These are phyloP conservation scores for Aureobasidium sp. DNA, from an alignment of 2,329 filamentous ascomycete genomes.

Conservation along the genomic window DNA sequence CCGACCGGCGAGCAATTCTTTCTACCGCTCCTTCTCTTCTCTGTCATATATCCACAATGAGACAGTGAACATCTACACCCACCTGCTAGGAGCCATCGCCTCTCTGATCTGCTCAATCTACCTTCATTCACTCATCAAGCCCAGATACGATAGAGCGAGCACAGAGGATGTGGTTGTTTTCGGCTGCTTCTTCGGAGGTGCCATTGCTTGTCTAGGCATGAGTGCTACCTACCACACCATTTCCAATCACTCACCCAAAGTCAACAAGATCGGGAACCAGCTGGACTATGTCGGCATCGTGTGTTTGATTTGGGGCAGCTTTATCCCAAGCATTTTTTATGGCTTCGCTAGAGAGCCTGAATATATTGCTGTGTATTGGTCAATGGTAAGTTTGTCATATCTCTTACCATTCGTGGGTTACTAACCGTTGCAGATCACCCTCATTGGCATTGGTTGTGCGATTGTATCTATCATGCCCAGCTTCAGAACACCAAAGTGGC, in stretches of 20 bases:
- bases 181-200: conserved; percentile 68
- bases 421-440: conserved; percentile 55
- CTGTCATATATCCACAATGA: conserved; percentile 61
- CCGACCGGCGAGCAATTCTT: conserved; percentile 56
- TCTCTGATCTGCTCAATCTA: conserved; percentile 47
- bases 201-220: conserved; percentile 40
- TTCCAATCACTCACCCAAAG: conserved; percentile 70
- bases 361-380: conserved; percentile 64
- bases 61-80: conserved; percentile 65
- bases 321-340: conserved; percentile 82
- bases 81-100: conserved; percentile 59
- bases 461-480: conserved; percentile 69
- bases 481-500: conserved; percentile 77
- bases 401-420: no score
- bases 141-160: conserved; percentile 59
- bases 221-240: conserved; percentile 72
- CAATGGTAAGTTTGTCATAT: neutral
- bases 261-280: conserved; percentile 81
- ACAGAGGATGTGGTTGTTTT: conserved; percentile 63
- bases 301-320: conserved; percentile 81
- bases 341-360: conserved; percentile 66
- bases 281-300: conserved; percentile 94
- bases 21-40: conserved; percentile 49
- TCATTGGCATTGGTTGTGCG: conserved; percentile 69
- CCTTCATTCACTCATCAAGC: conserved; percentile 52